These are phyloP conservation scores for Sanguinoderma infundibulare DNA, from an alignment of 1,284 basidiomycete genomes.

Conservation along the genomic window DNA sequence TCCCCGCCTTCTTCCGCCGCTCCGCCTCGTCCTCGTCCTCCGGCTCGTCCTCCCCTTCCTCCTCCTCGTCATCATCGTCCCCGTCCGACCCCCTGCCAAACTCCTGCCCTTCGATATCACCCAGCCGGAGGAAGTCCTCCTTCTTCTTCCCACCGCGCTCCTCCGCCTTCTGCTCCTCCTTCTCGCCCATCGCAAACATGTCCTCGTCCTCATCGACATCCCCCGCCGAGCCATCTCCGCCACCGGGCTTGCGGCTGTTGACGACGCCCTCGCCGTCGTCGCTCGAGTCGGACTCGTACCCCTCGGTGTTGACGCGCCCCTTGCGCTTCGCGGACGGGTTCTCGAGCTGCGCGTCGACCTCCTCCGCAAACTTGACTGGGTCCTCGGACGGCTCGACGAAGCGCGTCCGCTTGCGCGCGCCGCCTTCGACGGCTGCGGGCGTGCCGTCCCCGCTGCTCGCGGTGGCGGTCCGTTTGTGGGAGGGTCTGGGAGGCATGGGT, in stretches of 20 bases:
- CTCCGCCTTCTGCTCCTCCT: slow-evolving; percentile 53
- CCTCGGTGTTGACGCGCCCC: slow-evolving; percentile 80
- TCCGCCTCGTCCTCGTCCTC: slow-evolving; percentile 83
- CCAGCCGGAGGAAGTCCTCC: slow-evolving; percentile 80
- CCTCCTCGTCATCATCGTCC: slow-evolving; percentile 40
- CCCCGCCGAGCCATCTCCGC: no score
- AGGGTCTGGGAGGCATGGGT: slow-evolving; percentile 52
- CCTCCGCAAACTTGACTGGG: slow-evolving; percentile 72
- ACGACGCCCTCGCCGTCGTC: slow-evolving; percentile 93
- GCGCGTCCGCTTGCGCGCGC: slow-evolving; percentile 72
- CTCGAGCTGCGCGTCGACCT: slow-evolving; percentile 77
- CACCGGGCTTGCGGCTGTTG: slow-evolving; percentile 66
- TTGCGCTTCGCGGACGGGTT: slow-evolving; percentile 59
- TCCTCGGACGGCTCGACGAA: slow-evolving; percentile 81
- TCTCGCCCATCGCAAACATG: slow-evolving; percentile 83
- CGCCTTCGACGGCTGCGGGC: slow-evolving; percentile 25
- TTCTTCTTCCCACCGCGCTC: slow-evolving; percentile 60
- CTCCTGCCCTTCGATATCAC: slow-evolving; percentile 96
- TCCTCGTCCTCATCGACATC: slow-evolving; percentile 77
- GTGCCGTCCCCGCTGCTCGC: slow-evolving; percentile 42
- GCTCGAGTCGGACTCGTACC: slow-evolving; percentile 93
- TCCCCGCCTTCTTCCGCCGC: slow-evolving; percentile 78
- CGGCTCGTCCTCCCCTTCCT: slow-evolving; percentile 55
- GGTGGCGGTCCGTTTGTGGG: slow-evolving; percentile 61
- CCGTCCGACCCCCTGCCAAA: slow-evolving; percentile 68